phyloP scores from a whole-genome alignment of 2,329 filamentous ascomycete genomes.

The Claviceps monticola region DNA sequence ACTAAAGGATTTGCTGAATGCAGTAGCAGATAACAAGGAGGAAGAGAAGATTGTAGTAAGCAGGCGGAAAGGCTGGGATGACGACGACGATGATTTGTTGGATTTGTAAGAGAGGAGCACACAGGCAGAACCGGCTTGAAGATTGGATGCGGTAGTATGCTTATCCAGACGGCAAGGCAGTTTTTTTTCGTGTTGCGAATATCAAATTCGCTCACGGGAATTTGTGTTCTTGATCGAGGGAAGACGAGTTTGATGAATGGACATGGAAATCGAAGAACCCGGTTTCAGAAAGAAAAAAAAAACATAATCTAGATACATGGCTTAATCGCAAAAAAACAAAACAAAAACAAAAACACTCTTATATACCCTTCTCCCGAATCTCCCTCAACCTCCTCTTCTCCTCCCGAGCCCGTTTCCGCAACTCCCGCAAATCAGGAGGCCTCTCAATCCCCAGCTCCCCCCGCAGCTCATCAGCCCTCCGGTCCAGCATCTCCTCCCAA shows the following conservation, averaged over 20 bases:
- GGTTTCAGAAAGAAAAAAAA: neutral
- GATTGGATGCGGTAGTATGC: too few species aligned
- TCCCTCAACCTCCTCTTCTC: conserved; percentile 52
- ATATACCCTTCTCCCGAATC: conserved; percentile 4
- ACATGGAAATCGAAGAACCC: too few species aligned
- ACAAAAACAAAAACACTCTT: neutral
- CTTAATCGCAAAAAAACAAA: too few species aligned
- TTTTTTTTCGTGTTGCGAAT: neutral
- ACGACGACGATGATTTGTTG: conserved; percentile 67
- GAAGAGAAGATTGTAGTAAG: conserved; percentile 79
- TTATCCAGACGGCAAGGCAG: neutral
- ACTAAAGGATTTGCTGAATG: conserved; percentile 79
- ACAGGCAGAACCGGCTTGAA: too few species aligned
- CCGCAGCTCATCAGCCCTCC: conserved; percentile 65
- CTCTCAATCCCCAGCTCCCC: conserved; percentile 67
- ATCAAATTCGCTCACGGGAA: too few species aligned
- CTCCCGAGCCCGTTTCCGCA: conserved; percentile 56
- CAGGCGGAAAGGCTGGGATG: conserved; percentile 70
- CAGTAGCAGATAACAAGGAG: conserved; percentile 65
- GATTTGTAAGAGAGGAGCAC: conserved; percentile 31
- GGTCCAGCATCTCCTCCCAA: conserved; percentile 90
- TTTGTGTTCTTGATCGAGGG: too few species aligned
- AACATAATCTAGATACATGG: neutral
- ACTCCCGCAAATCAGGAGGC: conserved; percentile 72
- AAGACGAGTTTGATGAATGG: too few species aligned